Percentiles rank a stretch among this genome's conserved stretches.
phyloP scores from a whole-genome alignment of 257 asterid species.

The Marsdenia floribunda region DNA sequence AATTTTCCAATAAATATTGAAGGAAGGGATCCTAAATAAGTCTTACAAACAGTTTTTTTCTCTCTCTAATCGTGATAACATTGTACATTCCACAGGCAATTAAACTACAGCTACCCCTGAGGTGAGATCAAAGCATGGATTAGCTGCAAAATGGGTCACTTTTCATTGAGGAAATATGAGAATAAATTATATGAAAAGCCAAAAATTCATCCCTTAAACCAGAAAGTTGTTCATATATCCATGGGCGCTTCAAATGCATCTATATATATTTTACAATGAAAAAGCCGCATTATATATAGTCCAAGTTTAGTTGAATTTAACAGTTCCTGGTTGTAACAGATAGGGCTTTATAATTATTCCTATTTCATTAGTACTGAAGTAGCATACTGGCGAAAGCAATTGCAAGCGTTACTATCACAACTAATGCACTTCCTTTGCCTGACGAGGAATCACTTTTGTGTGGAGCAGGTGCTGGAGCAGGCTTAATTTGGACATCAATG shows the following conservation, averaged over 20 bases:
- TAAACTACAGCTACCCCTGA: too few species aligned
- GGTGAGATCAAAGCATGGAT: too few species aligned
- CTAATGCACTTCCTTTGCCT: background rate
- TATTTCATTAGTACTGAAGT: background rate
- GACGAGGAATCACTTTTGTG: constrained; percentile 2
- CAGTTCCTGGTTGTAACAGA: background rate
- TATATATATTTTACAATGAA: background rate
- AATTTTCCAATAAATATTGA: too few species aligned
- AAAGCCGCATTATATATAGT: background rate
- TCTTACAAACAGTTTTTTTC: too few species aligned
- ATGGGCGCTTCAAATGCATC: background rate
- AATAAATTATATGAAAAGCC: too few species aligned
- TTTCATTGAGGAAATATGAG: too few species aligned
- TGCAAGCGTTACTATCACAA: background rate
- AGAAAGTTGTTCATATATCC: background rate
- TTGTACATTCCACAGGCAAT: too few species aligned
- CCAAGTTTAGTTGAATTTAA: background rate
- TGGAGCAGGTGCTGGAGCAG: constrained; percentile 21
- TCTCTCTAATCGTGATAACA: too few species aligned
- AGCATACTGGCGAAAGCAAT: background rate
- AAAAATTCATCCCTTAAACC: background rate
- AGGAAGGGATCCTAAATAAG: too few species aligned
- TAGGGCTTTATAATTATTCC: background rate
- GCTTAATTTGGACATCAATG: constrained; percentile 25
- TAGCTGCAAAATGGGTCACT: too few species aligned